Evolutionary conservation across 345 rosid species (phyloP).

Genomic region (Euphorbia tirucalli): DNA sequence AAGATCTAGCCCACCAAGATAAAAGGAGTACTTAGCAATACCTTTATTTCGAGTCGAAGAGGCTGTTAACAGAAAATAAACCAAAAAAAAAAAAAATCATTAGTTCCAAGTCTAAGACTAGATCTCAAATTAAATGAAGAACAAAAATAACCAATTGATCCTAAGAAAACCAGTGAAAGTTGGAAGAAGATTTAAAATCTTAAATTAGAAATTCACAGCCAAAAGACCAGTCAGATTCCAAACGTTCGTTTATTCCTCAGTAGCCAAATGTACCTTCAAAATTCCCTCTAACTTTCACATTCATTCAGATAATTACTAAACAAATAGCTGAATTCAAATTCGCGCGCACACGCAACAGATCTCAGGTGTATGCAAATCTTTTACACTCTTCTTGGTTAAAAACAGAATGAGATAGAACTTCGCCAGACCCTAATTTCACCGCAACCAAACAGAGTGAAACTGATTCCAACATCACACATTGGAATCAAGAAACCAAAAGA

Average conservation of each 20-base stretch:
- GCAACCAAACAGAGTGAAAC: conserved; percentile 9
- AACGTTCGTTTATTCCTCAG: background rate
- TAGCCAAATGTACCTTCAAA: background rate
- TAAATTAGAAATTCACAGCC: background rate
- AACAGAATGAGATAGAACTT: background rate
- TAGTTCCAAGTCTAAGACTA: conserved; percentile 17
- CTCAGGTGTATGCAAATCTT: background rate
- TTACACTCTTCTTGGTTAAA: background rate
- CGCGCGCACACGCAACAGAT: conserved; percentile 11
- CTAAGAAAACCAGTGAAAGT: background rate
- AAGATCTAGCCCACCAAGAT: conserved; percentile 1
- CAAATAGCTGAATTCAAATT: conserved; percentile 1
- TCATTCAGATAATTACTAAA: background rate
- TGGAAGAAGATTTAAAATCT: background rate
- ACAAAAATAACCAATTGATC: background rate
- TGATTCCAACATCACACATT: background rate
- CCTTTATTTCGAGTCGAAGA: conserved; percentile 60
- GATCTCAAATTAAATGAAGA: conserved; percentile 17
- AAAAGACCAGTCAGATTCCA: background rate
- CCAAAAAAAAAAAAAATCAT: background rate
- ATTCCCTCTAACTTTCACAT: background rate
- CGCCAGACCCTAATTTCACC: background rate
- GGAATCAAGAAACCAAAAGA: background rate
- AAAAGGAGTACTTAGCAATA: background rate
- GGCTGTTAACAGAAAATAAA: conserved; percentile 30